These are phyloP conservation scores for Pisolithus orientalis DNA, from an alignment of 768 basidiomycete genomes.

Conservation along the genomic window DNA sequence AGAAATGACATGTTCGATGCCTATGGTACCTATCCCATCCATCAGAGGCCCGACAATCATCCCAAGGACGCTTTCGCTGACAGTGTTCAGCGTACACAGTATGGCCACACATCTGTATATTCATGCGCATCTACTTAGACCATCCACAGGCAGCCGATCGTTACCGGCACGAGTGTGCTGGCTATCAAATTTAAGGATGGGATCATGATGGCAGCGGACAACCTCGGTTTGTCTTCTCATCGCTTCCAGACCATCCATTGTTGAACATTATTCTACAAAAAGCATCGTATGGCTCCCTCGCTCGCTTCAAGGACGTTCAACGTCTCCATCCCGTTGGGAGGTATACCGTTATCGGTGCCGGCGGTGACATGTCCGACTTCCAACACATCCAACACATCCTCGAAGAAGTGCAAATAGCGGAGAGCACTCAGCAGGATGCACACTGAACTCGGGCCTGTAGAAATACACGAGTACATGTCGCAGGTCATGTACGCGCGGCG, in stretches of 20 bases:
- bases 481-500: slow-evolving; percentile 88
- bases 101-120: slow-evolving; percentile 12
- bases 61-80: slow-evolving; percentile 53
- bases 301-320: slow-evolving; percentile 90
- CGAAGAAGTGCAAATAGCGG: slow-evolving; percentile 70
- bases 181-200: slow-evolving; percentile 95
- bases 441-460: slow-evolving; percentile 77
- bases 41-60: slow-evolving; percentile 46
- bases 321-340: slow-evolving; percentile 82
- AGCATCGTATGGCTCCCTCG: slow-evolving; percentile 97
- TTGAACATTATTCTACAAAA: neutral
- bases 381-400: slow-evolving; percentile 83
- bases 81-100: slow-evolving; percentile 81
- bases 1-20: slow-evolving; percentile 70
- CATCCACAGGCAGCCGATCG: slow-evolving; percentile 72
- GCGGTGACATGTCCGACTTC: slow-evolving; percentile 97
- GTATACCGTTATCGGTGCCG: slow-evolving; percentile 83
- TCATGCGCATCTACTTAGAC: neutral
- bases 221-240: slow-evolving; percentile 58
- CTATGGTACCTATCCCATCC: slow-evolving; percentile 72
- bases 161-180: slow-evolving; percentile 95
- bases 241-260: neutral
- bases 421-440: slow-evolving; percentile 77
- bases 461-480: slow-evolving; percentile 89
- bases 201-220: slow-evolving; percentile 98